These are phyloP conservation scores for Litsea cubeba DNA, from an alignment of 164 flowering plant genomes.

Conservation along the genomic window DNA sequence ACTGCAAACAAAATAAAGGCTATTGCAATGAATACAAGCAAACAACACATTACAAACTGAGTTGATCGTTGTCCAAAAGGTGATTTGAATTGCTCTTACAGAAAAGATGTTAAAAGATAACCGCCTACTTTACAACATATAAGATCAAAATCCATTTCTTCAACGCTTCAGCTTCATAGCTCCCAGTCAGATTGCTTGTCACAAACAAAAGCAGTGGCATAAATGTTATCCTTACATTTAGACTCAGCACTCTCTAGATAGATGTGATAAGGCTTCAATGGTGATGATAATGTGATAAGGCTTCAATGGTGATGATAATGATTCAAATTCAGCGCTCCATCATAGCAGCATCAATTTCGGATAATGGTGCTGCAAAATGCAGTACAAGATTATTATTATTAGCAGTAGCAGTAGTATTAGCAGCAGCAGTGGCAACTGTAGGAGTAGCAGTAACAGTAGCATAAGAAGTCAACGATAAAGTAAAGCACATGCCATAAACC, in stretches of 20 bases:
- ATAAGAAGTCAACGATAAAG: too few species aligned
- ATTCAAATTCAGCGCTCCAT: constrained; percentile 52
- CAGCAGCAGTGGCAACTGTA: too few species aligned
- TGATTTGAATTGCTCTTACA: constrained; percentile 1
- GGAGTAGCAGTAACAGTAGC: too few species aligned
- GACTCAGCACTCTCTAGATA: too few species aligned
- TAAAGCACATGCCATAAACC: too few species aligned
- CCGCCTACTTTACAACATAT: constrained; percentile 6
- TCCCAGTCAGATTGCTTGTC: background rate
- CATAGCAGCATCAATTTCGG: constrained; percentile 76
- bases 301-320: too few species aligned
- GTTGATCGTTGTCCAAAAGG: background rate
- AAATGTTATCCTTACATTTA: background rate
- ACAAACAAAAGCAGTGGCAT: background rate
- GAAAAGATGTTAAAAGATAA: background rate
- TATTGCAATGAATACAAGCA: background rate
- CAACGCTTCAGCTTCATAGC: background rate
- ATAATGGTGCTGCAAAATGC: constrained; percentile 63
- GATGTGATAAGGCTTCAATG: too few species aligned
- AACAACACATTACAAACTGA: background rate
- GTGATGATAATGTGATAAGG: too few species aligned
- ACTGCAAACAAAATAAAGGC: background rate
- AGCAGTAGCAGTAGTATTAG: too few species aligned
- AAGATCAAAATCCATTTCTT: background rate
- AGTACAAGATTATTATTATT: background rate